phyloP scores from a whole-genome alignment of 2,329 filamentous ascomycete species.

The Colletotrichum abscissum region DNA sequence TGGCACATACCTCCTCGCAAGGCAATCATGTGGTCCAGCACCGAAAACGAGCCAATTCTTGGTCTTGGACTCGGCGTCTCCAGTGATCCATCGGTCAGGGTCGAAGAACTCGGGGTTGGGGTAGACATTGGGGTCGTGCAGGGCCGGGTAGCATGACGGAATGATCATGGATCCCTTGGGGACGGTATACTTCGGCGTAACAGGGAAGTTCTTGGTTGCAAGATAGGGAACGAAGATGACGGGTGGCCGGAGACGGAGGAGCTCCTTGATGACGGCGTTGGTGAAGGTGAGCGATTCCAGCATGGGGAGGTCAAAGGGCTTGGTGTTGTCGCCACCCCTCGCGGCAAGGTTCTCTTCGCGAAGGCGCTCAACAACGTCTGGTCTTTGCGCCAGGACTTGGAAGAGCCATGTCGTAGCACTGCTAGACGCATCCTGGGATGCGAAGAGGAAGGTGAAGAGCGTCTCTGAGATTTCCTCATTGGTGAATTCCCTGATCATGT shows the following conservation, averaged over 20 bases:
- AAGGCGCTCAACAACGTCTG: conserved; percentile 58
- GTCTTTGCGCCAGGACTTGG: conserved; percentile 61
- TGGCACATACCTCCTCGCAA: conserved; percentile 61
- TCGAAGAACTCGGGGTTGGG: conserved; percentile 59
- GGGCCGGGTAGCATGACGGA: conserved; percentile 62
- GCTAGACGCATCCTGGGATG: conserved; percentile 64
- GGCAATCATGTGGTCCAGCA: conserved; percentile 60
- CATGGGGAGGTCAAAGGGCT: conserved; percentile 56
- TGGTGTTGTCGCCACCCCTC: conserved; percentile 53
- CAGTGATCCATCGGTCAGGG: conserved; percentile 63
- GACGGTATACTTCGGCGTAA: conserved; percentile 59
- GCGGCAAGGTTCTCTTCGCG: conserved; percentile 59
- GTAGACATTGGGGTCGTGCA: conserved; percentile 61
- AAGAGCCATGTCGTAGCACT: conserved; percentile 65
- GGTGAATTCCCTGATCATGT: conserved; percentile 62
- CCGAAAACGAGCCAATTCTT: conserved; percentile 68
- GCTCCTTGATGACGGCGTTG: conserved; percentile 63
- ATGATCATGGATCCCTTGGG: conserved; percentile 61
- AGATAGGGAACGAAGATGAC: conserved; percentile 67
- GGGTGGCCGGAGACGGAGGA: conserved; percentile 62
- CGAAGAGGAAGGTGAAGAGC: conserved; percentile 65
- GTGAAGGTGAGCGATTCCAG: conserved; percentile 62
- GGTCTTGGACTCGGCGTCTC: conserved; percentile 60
- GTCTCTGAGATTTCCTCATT: conserved; percentile 61
- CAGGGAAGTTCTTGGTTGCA: conserved; percentile 57